Base-by-base conservation (phyloP, 176 grass and related monocot genomes). In the Saccharum officinarum region DNA sequence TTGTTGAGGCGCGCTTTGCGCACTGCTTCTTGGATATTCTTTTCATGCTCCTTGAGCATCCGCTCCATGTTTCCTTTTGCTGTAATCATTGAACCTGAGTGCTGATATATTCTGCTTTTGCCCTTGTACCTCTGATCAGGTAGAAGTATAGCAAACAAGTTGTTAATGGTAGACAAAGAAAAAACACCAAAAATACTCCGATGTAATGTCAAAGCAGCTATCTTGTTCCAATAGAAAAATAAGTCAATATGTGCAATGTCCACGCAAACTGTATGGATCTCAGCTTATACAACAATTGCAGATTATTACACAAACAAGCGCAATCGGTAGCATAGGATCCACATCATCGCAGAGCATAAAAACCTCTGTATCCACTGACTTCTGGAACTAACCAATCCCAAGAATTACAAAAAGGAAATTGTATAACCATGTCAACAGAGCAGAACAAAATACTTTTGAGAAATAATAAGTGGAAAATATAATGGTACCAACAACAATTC, bases 11-110 rank as follows among this genome's bases (percentile, higher is more conserved):
- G 87, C 8, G 91, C 89, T 84, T 92, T 98, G 87, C 89, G 87
- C 33, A 95, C 92, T 1, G 92, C 91, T 76, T 88, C 88, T 88
- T 98, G 92, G 14, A 98, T 91, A 59, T 95, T 92, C 61, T 80
- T 91, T 39, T 93, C 95, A 41, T 95, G 92, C 80, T 95, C 82
- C 88, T 73, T 95, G 45, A 93, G 88, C 82, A 98, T 93, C 31
- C 77, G 87, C 50, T 91, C 89, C 64, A 98, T 81, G 83, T 93
- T 92, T 23, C 89, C 91, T 13, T 92, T 81, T 7, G 54, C 82
- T 22, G 91, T 86, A 86, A 93, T 59, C 68, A 95, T 61, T 20
- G 95, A 84, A 28, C 89, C 87, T 23, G 91, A 98, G 78, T 88
- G 82, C 9, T 95, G 87, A 34, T 83, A 90, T 67, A 80, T 84